A percentile compares a stretch with the other conserved stretches of the same genome.
Conservation (phyloP, 1,139 yeast genomes). For the Meyerozyma sp. region DNA sequence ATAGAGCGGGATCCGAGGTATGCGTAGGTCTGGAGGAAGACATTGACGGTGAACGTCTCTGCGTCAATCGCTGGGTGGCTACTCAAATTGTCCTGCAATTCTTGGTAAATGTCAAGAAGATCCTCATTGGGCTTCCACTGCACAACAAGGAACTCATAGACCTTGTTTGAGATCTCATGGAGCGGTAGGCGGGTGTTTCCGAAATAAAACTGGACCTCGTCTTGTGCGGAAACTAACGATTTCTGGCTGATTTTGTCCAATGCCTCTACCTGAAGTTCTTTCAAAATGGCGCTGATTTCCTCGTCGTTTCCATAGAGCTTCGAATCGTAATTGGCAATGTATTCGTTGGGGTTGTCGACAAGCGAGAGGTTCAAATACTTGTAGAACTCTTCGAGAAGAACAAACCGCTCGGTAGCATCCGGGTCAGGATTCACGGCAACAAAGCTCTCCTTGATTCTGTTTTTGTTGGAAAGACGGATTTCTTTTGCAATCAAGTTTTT, state of each 20-base stretch:
- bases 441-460: conserved; percentile 68
- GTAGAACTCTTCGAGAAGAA: conserved; percentile 50
- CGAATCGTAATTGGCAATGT: conserved; percentile 29
- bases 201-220: conserved; percentile 35
- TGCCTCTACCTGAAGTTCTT: conserved; percentile 26
- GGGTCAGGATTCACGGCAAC: conserved; percentile 39
- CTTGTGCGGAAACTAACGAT: conserved; percentile 31
- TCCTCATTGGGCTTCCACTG: conserved; percentile 39
- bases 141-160: conserved; percentile 38
- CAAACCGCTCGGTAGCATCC: conserved; percentile 20
- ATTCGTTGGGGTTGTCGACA: conserved; percentile 20
- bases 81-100: conserved; percentile 6
- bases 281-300: conserved; percentile 21
- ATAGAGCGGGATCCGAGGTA: conserved; percentile 86
- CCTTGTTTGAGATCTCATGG: conserved; percentile 31
- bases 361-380: conserved; percentile 50
- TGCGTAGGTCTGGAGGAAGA: conserved; percentile 68
- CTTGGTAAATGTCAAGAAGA: conserved; percentile 29
- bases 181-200: conserved; percentile 35
- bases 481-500: conserved; percentile 80
- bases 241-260: conserved; percentile 18
- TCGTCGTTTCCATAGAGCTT: conserved; percentile 32
- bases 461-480: conserved; percentile 66
- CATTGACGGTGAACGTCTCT: conserved; percentile 49
- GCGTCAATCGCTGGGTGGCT: conserved; percentile 25